Conservation (phyloP, 2,329 filamentous ascomycete genomes). For the Colletotrichum echinochloae region DNA sequence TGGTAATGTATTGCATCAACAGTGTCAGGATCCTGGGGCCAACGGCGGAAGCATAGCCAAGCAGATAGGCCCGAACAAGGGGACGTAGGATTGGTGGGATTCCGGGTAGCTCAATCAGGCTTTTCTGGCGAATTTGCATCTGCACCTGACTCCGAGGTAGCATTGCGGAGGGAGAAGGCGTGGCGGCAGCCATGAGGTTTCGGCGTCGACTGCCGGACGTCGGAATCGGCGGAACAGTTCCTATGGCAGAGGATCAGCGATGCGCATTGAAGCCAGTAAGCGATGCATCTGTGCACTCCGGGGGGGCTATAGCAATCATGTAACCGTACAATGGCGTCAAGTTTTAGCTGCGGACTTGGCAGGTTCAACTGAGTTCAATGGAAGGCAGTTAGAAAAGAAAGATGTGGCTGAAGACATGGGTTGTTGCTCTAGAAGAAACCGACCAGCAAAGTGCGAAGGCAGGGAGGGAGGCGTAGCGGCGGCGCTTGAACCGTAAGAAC, state of each 20-base stretch:
- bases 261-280: slow-evolving; percentile 17
- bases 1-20: slow-evolving; percentile 62
- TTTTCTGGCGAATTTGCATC: slow-evolving; percentile 37
- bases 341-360: background rate
- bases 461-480: slow-evolving; percentile 19
- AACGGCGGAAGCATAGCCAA: slow-evolving; percentile 71
- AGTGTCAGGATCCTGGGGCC: slow-evolving; percentile 67
- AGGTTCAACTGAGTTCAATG: slow-evolving; percentile 20
- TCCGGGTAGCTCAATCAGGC: slow-evolving; percentile 42
- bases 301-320: slow-evolving; percentile 17
- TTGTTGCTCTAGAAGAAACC: slow-evolving; percentile 17
- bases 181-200: slow-evolving; percentile 30
- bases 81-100: slow-evolving; percentile 67
- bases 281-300: slow-evolving; percentile 26
- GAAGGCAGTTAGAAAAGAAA: slow-evolving; percentile 6
- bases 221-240: slow-evolving; percentile 19
- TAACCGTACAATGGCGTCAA: slow-evolving; percentile 28
- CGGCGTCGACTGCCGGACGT: slow-evolving; percentile 29
- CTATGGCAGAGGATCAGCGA: slow-evolving; percentile 32
- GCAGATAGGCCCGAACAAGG: slow-evolving; percentile 68
- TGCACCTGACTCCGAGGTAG: slow-evolving; percentile 52
- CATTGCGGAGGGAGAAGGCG: slow-evolving; percentile 53
- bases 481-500: slow-evolving; percentile 7
- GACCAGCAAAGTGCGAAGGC: slow-evolving; percentile 18
- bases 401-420: slow-evolving; percentile 34